phyloP scores from a whole-genome alignment of 306 rosid species.

The Gastrolobium bilobum region DNA sequence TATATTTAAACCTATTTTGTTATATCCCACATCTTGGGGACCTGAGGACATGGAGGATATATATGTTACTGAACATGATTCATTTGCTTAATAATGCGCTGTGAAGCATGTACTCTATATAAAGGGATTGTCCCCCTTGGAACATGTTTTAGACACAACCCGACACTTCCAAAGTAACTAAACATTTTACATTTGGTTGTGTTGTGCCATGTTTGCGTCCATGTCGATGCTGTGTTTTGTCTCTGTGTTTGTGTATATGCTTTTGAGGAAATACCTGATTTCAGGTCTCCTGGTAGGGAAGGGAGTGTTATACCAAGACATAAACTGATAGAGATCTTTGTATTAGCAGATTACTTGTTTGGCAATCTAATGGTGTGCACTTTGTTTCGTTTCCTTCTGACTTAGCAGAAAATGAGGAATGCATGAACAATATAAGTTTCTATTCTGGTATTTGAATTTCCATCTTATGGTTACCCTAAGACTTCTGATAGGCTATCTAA shows the following conservation, averaged over 20 bases:
- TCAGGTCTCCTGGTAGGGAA: background rate
- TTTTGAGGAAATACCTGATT: background rate
- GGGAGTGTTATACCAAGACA: background rate
- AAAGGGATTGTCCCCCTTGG: conserved; percentile 10
- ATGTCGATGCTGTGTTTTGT: background rate
- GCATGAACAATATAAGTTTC: conserved; percentile 4
- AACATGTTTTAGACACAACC: conserved; percentile 21
- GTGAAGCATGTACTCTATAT: background rate
- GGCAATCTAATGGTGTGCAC: background rate
- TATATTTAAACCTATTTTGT: conserved; percentile 14
- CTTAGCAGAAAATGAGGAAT: background rate
- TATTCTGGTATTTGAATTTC: conserved; percentile 18
- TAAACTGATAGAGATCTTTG: conserved; percentile 5
- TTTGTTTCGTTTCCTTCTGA: conserved; percentile 6
- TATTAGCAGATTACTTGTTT: background rate
- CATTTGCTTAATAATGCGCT: conserved; percentile 26
- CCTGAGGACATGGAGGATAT: background rate
- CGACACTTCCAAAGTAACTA: conserved; percentile 1
- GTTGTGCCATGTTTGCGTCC: background rate
- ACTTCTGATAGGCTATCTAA: conserved; percentile 3
- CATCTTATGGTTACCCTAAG: background rate
- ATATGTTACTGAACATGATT: conserved; percentile 1
- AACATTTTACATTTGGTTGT: conserved; percentile 22
- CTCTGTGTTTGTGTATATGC: background rate
- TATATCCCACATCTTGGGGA: conserved; percentile 2